phyloP scores from a whole-genome alignment of 169 alveolate species.

The Eimeria maxima region DNA sequence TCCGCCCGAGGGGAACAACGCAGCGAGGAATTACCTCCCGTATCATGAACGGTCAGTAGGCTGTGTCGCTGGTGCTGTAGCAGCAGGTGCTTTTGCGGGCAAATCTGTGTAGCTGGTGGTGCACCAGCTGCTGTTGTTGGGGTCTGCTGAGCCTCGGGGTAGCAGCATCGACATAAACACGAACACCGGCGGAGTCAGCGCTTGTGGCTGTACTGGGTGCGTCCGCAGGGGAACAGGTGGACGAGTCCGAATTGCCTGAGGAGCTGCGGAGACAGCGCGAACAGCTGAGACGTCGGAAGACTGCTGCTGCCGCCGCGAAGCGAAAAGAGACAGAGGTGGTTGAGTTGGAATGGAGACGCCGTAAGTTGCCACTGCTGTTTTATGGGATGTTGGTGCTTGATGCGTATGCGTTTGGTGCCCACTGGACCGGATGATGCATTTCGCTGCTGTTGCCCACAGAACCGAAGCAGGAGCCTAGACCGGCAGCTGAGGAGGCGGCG shows the following conservation, averaged over 20 bases:
- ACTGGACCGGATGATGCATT: background rate
- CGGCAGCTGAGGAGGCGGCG: constrained; percentile 14
- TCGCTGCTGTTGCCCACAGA: constrained; percentile 41
- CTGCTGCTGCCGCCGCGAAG: constrained; percentile 77
- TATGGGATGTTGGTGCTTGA: background rate
- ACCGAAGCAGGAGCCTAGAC: constrained; percentile 49
- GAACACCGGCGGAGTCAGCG: background rate
- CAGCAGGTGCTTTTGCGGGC: background rate
- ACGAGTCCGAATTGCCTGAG: constrained; percentile 76
- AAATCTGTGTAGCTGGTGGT: background rate
- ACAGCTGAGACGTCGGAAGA: constrained; percentile 58
- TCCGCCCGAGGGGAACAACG: constrained; percentile 41
- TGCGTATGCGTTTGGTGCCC: background rate
- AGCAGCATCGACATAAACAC: background rate
- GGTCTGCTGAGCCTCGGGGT: background rate
- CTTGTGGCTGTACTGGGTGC: background rate
- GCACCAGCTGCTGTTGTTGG: background rate
- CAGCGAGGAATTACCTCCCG: constrained; percentile 65
- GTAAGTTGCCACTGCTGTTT: constrained; percentile 28
- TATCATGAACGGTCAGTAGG: constrained; percentile 68
- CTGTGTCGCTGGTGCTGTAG: constrained; percentile 24
- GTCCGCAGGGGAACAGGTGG: constrained; percentile 66
- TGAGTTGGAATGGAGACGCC: constrained; percentile 66
- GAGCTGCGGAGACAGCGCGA: constrained; percentile 79
- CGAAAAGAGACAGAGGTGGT: constrained; percentile 42